phyloP scores from a whole-genome alignment of 2,329 filamentous ascomycete genomes.

The Curvularia sp. region DNA sequence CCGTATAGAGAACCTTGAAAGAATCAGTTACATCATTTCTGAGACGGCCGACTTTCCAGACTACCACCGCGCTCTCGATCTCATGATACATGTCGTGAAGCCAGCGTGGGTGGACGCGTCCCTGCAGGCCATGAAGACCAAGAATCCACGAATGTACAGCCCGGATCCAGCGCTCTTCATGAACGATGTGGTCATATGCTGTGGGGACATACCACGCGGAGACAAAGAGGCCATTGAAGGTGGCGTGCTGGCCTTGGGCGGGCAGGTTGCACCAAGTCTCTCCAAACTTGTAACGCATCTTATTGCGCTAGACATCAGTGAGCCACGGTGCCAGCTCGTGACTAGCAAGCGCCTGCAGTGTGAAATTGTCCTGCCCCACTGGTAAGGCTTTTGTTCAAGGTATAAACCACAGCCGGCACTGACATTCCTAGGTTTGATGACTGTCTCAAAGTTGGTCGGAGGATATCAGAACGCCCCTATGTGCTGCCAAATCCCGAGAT shows the following conservation, averaged over 20 bases:
- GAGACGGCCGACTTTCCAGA: conserved; percentile 90
- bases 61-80: conserved; percentile 75
- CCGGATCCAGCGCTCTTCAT: conserved; percentile 93
- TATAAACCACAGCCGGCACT: conserved; percentile 1
- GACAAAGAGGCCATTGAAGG: conserved; percentile 94
- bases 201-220: conserved; percentile 80
- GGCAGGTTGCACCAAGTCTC: conserved; percentile 75
- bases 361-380: conserved; percentile 91
- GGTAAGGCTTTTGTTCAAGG: conserved; percentile 60
- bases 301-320: conserved; percentile 78
- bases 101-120: conserved; percentile 80
- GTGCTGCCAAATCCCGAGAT: conserved; percentile 85
- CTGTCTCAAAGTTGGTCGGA: conserved; percentile 89
- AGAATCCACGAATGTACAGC: conserved; percentile 82
- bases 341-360: conserved; percentile 70
- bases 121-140: conserved; percentile 71
- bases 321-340: conserved; percentile 72
- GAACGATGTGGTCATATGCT: conserved; percentile 80
- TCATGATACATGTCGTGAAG: conserved; percentile 84
- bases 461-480: conserved; percentile 89
- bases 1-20: conserved; percentile 49
- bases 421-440: conserved; percentile 80
- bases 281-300: conserved; percentile 84
- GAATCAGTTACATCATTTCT: conserved; percentile 71
- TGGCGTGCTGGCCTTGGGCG: conserved; percentile 87